phyloP scores from a whole-genome alignment of 352 stramenopile species.

The Phytopythium boreale region DNA sequence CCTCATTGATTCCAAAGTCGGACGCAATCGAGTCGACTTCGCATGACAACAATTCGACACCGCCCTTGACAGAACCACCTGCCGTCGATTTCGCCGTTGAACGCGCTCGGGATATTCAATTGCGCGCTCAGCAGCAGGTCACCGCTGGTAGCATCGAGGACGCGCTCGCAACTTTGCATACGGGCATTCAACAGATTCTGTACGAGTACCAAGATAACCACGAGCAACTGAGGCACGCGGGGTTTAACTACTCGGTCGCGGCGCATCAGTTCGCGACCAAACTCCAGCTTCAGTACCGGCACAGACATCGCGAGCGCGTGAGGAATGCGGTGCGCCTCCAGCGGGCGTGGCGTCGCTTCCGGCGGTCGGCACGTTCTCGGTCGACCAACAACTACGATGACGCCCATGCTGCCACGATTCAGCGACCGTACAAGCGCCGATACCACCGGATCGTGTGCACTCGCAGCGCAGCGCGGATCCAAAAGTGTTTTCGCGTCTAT shows the following conservation, averaged over 20 bases:
- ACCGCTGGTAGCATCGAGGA: constrained; percentile 23
- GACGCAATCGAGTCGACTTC: neutral
- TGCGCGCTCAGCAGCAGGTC: constrained; percentile 15
- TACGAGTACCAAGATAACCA: constrained; percentile 35
- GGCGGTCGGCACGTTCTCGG: constrained; percentile 6
- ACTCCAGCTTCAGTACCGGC: constrained; percentile 36
- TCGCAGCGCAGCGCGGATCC: constrained; percentile 28
- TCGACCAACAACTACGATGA: constrained; percentile 17
- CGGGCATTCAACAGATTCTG: constrained; percentile 43
- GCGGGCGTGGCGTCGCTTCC: constrained; percentile 30
- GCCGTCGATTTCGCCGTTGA: neutral
- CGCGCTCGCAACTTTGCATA: constrained; percentile 40
- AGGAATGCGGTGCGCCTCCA: constrained; percentile 26
- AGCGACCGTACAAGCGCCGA: constrained; percentile 30
- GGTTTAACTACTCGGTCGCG: constrained; percentile 43
- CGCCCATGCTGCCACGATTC: constrained; percentile 25
- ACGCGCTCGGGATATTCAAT: constrained; percentile 11
- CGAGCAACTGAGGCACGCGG: constrained; percentile 14
- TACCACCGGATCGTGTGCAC: constrained; percentile 10
- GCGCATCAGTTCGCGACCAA: constrained; percentile 31
- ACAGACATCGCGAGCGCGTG: constrained; percentile 26
- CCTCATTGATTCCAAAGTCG: neutral
- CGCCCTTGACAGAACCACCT: neutral
- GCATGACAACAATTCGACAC: neutral
- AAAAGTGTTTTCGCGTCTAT: constrained; percentile 42